Evolutionary conservation across 257 asterid genomes (phyloP), one percentile per base, ranked within the genome.

Genomic region (Penstemon barbatus): DNA sequence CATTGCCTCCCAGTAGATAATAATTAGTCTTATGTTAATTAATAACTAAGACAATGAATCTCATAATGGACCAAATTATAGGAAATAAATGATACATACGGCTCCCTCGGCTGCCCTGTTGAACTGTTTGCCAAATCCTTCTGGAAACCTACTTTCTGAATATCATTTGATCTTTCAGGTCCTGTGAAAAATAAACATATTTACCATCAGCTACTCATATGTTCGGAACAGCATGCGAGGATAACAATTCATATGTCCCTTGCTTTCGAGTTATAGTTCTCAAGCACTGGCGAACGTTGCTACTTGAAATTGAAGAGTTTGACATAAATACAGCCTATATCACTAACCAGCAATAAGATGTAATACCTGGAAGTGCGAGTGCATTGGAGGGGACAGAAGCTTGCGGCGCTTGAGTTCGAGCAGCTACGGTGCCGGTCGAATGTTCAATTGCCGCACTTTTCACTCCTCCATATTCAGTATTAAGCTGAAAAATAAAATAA

Each of bases 301-400:
- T 7, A 2, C 5, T 65, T 10, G 5, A 25, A 58, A 48, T 55
- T 18, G 6, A 25, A 25, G 33, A 25, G 33, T 25, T 25, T 25
- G 33, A 25, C 33, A 25, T 25, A 25, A 25, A 25, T 25, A 25
- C 33, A 25, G 33, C 33, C 33, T 25, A 25, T 25, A 25, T 25
- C 33, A 25, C 2, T 25, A 25, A 25, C 33, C 33, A 25, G 39
- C 54, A 68, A 75, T 40, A 68, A 51, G 33, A 18, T 11, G 42
- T 10, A 65, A 65, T 82, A 92, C 99, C 99, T 69, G 97, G 88
- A 78, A 91, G 97, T 46, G 96, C 88, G 64, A 91, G 96, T 62
- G 66, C 88, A 78, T 78, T 79, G 57, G 93, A 83, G 7, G 84
- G 71, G 9, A 68, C 70, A 56, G 95, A 80, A 52, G 84, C 71